Conservation (phyloP, 31 red algal genomes). For the Pterothamnion heteromorphum region DNA sequence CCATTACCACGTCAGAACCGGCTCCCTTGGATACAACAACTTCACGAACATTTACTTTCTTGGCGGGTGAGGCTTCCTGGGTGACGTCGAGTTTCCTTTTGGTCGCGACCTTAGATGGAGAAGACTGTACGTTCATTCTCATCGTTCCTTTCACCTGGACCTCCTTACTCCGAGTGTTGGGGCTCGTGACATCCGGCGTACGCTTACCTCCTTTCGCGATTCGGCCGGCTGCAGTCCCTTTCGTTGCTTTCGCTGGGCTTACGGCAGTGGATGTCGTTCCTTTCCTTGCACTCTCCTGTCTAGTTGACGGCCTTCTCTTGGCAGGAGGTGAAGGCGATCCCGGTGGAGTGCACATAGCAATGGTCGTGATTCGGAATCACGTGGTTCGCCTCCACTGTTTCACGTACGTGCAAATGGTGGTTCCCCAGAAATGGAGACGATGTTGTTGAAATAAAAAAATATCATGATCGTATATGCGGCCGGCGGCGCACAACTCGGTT, state of each 20-base stretch:
- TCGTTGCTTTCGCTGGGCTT: not conserved
- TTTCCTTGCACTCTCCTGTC: not conserved
- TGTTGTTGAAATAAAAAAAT: not conserved
- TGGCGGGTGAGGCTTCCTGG: not conserved
- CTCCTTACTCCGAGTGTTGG: not conserved
- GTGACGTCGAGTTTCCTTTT: not conserved
- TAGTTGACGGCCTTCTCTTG: not conserved
- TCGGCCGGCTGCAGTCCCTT: not conserved
- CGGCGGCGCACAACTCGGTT: not conserved
- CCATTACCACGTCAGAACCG: not conserved
- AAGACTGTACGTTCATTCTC: not conserved
- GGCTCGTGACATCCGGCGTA: not conserved
- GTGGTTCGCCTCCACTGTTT: not conserved
- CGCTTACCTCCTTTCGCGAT: not conserved
- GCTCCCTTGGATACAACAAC: not conserved
- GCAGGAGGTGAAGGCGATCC: not conserved
- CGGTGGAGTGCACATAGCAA: not conserved
- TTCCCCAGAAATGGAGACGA: not conserved
- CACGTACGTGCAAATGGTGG: not conserved
- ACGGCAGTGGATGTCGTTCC: not conserved
- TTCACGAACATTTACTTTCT: not conserved
- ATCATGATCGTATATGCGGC: not conserved
- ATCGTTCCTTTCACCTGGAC: constrained; percentile 2
- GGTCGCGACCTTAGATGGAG: not conserved
- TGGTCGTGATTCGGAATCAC: not conserved